Evolutionary conservation across 106 monocot species (phyloP).

Genomic region (Phalaenopsis aphrodite): DNA sequence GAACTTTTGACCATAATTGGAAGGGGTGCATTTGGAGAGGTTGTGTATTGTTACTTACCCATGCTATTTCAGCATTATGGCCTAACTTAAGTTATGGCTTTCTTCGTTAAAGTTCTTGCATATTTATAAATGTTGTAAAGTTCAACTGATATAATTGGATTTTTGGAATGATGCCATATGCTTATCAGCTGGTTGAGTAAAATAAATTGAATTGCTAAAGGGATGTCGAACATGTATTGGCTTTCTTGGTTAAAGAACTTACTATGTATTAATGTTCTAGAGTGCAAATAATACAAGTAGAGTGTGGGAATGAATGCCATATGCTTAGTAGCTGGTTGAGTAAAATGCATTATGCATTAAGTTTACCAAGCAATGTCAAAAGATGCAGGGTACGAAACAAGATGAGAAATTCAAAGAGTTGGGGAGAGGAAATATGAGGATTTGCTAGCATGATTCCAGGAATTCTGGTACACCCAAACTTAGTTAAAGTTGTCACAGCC

Average conservation of each 20-base stretch:
- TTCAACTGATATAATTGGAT: background rate
- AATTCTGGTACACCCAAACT: background rate
- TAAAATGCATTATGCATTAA: background rate
- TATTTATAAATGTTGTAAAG: background rate
- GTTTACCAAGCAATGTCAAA: background rate
- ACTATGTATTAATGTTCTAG: background rate
- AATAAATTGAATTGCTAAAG: background rate
- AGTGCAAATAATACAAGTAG: background rate
- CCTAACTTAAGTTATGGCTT: background rate
- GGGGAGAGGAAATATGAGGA: background rate
- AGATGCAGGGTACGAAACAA: background rate
- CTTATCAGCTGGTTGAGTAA: background rate
- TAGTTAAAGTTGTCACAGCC: background rate
- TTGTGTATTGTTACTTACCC: conserved; percentile 1
- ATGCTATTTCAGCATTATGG: background rate
- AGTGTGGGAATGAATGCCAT: background rate
- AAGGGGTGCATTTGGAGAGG: conserved; percentile 81
- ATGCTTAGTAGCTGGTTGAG: background rate
- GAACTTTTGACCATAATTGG: conserved; percentile 70
- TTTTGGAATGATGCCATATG: background rate
- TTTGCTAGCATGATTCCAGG: background rate
- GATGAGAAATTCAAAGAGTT: background rate
- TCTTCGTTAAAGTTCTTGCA: background rate
- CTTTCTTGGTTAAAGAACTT: background rate
- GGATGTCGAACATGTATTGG: background rate